Percentiles rank a stretch among this genome's conserved stretches.
phyloP scores from a whole-genome alignment of 176 grass and related monocot species.

The Alloteropsis semialata region DNA sequence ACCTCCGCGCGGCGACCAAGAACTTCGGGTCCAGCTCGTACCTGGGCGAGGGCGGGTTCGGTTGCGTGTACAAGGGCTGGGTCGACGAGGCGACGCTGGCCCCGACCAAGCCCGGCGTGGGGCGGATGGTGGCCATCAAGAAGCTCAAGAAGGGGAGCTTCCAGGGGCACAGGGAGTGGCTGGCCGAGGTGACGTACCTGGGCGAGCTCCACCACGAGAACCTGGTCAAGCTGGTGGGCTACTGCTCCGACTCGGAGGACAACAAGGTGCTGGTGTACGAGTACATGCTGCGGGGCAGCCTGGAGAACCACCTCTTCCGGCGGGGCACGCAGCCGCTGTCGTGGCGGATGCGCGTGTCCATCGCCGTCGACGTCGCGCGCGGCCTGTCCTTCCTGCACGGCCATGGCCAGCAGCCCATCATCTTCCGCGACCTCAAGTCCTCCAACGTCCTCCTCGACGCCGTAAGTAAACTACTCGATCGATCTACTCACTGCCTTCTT shows the following conservation, averaged over 20 bases:
- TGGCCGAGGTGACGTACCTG: conserved; percentile 80
- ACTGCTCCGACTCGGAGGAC: conserved; percentile 68
- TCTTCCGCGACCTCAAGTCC: conserved; percentile 90
- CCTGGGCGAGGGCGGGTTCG: conserved; percentile 88
- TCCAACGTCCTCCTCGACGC: conserved; percentile 81
- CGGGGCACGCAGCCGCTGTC: conserved; percentile 61
- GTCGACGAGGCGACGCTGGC: conserved; percentile 63
- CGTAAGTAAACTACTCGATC: background rate
- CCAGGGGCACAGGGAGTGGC: conserved; percentile 89
- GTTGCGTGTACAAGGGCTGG: conserved; percentile 93
- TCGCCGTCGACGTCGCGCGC: conserved; percentile 71
- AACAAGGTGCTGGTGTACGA: conserved; percentile 91
- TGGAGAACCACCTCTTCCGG: conserved; percentile 95
- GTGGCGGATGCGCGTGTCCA: conserved; percentile 51
- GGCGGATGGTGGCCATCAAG: conserved; percentile 83
- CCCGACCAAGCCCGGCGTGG: conserved; percentile 59
- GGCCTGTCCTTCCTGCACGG: conserved; percentile 69
- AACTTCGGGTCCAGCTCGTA: conserved; percentile 67
- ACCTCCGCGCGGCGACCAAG: conserved; percentile 65
- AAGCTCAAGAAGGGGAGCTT: conserved; percentile 84
- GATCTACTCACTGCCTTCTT: too few species aligned
- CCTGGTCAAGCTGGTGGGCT: conserved; percentile 80
- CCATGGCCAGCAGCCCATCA: conserved; percentile 52
- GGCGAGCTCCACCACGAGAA: conserved; percentile 78
- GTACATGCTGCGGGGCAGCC: conserved; percentile 81